phyloP scores from a whole-genome alignment of 1,284 basidiomycete species.

The Marasmius tenuissimus region DNA sequence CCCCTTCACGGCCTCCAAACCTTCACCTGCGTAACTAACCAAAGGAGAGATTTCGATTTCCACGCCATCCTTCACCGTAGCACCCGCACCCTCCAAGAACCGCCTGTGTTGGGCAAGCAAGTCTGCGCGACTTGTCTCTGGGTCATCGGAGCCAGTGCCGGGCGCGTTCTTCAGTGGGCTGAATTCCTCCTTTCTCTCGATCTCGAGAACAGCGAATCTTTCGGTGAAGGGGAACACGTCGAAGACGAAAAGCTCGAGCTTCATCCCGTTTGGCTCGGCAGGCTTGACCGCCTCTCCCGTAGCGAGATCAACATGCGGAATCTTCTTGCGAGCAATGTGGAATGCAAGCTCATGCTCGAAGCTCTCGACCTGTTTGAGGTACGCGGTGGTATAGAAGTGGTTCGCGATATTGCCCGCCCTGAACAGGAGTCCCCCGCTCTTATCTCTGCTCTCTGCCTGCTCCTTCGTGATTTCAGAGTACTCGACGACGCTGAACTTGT shows the following conservation, averaged over 20 bases:
- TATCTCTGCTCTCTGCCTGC: constrained; percentile 79
- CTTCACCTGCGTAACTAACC: constrained; percentile 91
- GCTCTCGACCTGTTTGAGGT: constrained; percentile 77
- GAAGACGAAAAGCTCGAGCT: constrained; percentile 98
- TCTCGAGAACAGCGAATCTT: constrained; percentile 87
- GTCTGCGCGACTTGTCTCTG: constrained; percentile 88
- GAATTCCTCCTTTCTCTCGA: constrained; percentile 89
- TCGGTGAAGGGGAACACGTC: constrained; percentile 96
- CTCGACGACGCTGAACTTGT: constrained; percentile 91
- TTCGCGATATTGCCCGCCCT: constrained; percentile 97
- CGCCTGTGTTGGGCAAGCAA: constrained; percentile 87
- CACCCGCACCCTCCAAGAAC: constrained; percentile 84
- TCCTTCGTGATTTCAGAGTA: constrained; percentile 94
- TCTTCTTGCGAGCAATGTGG: constrained; percentile 99
- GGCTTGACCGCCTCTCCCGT: constrained; percentile 77
- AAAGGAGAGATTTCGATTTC: constrained; percentile 93
- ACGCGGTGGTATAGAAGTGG: constrained; percentile 94
- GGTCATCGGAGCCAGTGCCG: constrained; percentile 91
- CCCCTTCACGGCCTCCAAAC: constrained; percentile 79
- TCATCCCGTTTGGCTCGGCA: constrained; percentile 95
- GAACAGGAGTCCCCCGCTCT: constrained; percentile 81
- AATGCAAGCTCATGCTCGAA: constrained; percentile 92
- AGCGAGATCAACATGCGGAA: constrained; percentile 76
- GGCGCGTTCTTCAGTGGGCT: constrained; percentile 98
- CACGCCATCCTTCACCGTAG: constrained; percentile 62